These are phyloP conservation scores for Amphibolis antarctica DNA, from an alignment of 106 monocot genomes.

Conservation along the genomic window DNA sequence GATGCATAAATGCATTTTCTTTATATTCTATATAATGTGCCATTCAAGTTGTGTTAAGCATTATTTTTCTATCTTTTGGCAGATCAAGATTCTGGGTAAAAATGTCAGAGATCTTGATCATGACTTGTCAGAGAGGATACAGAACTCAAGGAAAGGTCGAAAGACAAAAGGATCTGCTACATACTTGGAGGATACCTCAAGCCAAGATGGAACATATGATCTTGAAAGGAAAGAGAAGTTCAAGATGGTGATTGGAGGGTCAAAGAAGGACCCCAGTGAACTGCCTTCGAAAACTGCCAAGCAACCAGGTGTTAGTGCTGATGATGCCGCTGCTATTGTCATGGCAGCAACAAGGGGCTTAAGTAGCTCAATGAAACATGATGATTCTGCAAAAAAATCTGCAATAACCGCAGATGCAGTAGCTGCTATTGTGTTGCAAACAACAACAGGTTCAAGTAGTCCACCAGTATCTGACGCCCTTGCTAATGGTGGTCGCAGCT, in stretches of 20 bases:
- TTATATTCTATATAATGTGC: too few species aligned
- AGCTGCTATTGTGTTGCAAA: slow-evolving; percentile 57
- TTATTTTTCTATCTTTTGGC: slow-evolving; percentile 5
- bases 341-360: slow-evolving; percentile 49
- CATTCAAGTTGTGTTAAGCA: background rate
- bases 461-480: slow-evolving; percentile 10
- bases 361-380: slow-evolving; percentile 2
- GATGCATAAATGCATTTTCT: too few species aligned
- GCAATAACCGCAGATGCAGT: slow-evolving; percentile 44
- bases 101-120: slow-evolving; percentile 9
- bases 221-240: slow-evolving; percentile 52
- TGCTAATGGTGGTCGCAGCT: background rate
- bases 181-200: slow-evolving; percentile 8
- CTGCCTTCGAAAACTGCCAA: slow-evolving; percentile 12
- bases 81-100: slow-evolving; percentile 31
- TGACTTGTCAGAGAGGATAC: slow-evolving; percentile 5
- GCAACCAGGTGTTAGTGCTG: slow-evolving; percentile 30
- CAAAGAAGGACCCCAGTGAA: slow-evolving; percentile 39
- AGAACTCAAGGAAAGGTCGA: slow-evolving; percentile 11
- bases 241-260: slow-evolving; percentile 54
- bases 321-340: slow-evolving; percentile 79
- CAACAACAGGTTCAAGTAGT: slow-evolving; percentile 51
- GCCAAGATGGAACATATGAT: slow-evolving; percentile 33
- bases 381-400: background rate
- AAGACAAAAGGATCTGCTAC: slow-evolving; percentile 13